A percentile compares a stretch with the other conserved stretches of the same genome.
Conservation (phyloP, 148 eudicot species). For the Polygonum aviculare region DNA sequence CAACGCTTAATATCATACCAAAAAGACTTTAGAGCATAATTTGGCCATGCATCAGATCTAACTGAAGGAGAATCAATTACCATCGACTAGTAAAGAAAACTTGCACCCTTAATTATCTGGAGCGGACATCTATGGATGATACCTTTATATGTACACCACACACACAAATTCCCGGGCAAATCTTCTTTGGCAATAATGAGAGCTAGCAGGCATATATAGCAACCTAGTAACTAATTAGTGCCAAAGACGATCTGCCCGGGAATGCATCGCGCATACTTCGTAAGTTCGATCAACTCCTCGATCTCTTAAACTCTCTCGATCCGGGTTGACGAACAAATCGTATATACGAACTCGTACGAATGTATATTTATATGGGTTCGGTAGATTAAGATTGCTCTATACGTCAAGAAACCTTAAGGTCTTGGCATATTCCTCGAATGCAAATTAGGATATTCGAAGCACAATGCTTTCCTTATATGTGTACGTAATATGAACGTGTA, state of each 20-base stretch:
- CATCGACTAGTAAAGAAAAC: not conserved
- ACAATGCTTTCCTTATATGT: not conserved
- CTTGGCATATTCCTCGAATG: not conserved
- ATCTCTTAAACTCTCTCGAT: too few species aligned
- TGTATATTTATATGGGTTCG: not conserved
- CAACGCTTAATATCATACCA: too few species aligned
- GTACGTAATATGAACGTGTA: not conserved
- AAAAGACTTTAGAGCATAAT: too few species aligned
- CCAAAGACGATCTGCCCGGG: not conserved
- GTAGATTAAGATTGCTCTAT: not conserved
- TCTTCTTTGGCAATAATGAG: not conserved
- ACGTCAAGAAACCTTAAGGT: not conserved
- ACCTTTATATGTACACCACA: not conserved
- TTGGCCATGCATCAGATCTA: not conserved
- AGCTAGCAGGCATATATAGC: not conserved
- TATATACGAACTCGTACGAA: not conserved
- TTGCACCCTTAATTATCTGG: not conserved
- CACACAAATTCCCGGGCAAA: not conserved
- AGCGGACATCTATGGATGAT: not conserved
- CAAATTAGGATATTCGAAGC: not conserved
- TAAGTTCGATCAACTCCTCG: not conserved
- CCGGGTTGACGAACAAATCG: not conserved
- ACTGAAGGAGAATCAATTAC: not conserved
- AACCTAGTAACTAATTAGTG: not conserved
- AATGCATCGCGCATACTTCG: not conserved